Conservation (phyloP, 305 asterid genomes). For the Andrographis paniculata region DNA sequence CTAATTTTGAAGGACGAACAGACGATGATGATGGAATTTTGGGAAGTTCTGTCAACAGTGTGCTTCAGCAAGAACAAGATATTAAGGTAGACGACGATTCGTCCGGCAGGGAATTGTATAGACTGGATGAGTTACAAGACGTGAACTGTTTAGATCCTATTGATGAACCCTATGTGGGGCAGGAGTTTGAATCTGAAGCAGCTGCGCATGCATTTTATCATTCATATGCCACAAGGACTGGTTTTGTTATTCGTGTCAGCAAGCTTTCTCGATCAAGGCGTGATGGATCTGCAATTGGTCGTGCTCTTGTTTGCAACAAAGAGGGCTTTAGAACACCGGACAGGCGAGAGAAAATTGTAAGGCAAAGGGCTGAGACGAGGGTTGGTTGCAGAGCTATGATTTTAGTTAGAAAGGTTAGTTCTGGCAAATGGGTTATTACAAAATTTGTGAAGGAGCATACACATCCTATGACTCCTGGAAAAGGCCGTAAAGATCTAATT, state of each 20-base stretch:
- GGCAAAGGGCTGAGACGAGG: slow-evolving; percentile 93
- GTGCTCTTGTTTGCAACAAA: slow-evolving; percentile 95
- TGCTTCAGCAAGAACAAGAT: slow-evolving; percentile 48
- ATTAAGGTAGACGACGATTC: slow-evolving; percentile 62
- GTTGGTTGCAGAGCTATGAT: slow-evolving; percentile 98
- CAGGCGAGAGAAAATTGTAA: slow-evolving; percentile 78
- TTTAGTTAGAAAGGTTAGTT: slow-evolving; percentile 71
- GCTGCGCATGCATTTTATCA: slow-evolving; percentile 91
- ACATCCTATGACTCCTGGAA: slow-evolving; percentile 82
- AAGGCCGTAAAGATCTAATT: slow-evolving; percentile 72
- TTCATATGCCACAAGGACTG: slow-evolving; percentile 73
- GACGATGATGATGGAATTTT: slow-evolving; percentile 38
- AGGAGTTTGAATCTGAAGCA: slow-evolving; percentile 90
- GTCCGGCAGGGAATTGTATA: slow-evolving; percentile 46
- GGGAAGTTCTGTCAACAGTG: slow-evolving; percentile 51
- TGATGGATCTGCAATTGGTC: slow-evolving; percentile 95
- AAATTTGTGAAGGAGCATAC: slow-evolving; percentile 87
- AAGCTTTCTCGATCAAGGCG: slow-evolving; percentile 96
- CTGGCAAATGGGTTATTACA: slow-evolving; percentile 84
- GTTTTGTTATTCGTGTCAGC: slow-evolving; percentile 88
- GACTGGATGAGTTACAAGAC: slow-evolving; percentile 50
- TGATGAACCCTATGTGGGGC: slow-evolving; percentile 81
- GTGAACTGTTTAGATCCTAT: slow-evolving; percentile 33
- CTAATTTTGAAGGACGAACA: slow-evolving; percentile 40
- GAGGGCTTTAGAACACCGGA: slow-evolving; percentile 95